These are phyloP conservation scores for Arxiozyma heterogenica DNA, from an alignment of 1,139 yeast species.

Conservation along the genomic window DNA sequence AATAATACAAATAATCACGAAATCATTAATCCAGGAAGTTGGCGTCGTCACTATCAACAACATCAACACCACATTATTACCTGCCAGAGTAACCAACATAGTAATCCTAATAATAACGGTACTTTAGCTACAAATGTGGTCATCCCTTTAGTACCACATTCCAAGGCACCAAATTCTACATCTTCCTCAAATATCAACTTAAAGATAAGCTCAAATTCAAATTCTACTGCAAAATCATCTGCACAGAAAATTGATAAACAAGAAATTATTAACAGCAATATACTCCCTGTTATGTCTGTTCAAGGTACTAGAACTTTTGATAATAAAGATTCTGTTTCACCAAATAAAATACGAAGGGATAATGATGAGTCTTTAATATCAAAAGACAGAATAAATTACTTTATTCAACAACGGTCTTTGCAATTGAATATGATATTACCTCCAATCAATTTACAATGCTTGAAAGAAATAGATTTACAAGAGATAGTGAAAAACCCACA, in stretches of 20 bases:
- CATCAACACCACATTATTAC: not conserved
- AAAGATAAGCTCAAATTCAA: not conserved
- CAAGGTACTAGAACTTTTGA: not conserved
- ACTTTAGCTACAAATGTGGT: not conserved
- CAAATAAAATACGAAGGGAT: not conserved
- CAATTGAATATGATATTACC: conserved; percentile 38
- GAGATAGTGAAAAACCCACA: conserved; percentile 90
- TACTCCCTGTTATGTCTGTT: not conserved
- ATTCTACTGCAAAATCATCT: not conserved
- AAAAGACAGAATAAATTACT: conserved; percentile 23
- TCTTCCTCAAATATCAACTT: not conserved
- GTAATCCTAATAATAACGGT: not conserved
- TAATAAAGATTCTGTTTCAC: not conserved
- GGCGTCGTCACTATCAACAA: conserved; percentile 4
- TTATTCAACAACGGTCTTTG: conserved; percentile 19
- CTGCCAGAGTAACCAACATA: not conserved
- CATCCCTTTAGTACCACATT: not conserved
- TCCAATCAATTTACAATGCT: conserved; percentile 75
- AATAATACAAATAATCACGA: not conserved
- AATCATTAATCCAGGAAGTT: not conserved
- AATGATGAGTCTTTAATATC: conserved; percentile 13
- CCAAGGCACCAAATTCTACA: not conserved
- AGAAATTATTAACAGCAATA: conserved; percentile 1
- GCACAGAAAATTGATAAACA: not conserved
- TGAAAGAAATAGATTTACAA: conserved; percentile 78